These are phyloP conservation scores for Cucurbita pepo DNA, from an alignment of 306 rosid species.

Conservation along the genomic window DNA sequence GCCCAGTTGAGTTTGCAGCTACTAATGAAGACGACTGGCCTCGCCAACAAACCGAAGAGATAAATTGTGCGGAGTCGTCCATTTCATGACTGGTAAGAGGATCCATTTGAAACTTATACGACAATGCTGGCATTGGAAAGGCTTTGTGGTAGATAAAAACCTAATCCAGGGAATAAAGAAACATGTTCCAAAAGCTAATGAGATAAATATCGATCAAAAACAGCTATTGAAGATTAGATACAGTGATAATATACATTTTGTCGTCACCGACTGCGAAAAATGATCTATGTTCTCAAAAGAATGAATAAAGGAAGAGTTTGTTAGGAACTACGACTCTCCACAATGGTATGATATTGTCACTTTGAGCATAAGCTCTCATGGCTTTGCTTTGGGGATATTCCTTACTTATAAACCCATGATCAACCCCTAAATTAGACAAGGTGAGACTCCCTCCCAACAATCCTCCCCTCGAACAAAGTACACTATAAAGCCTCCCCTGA, in stretches of 20 bases:
- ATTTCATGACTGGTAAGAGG: conserved; percentile 53
- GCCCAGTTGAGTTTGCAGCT: conserved; percentile 90
- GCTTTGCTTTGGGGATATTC: too few relatives aligned
- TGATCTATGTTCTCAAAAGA: not conserved
- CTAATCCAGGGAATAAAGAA: conserved; percentile 27
- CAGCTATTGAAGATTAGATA: not conserved
- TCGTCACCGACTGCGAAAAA: too few relatives aligned
- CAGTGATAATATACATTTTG: too few relatives aligned
- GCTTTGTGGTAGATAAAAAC: conserved; percentile 95
- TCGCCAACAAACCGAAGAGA: conserved; percentile 93
- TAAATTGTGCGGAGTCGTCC: conserved; percentile 60
- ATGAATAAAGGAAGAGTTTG: too few relatives aligned
- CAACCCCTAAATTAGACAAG: too few relatives aligned
- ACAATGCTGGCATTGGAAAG: conserved; percentile 89
- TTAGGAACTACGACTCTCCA: too few relatives aligned
- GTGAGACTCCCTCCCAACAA: too few relatives aligned
- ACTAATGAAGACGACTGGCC: conserved; percentile 67
- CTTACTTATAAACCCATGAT: too few relatives aligned
- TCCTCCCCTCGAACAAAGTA: too few relatives aligned
- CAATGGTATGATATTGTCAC: too few relatives aligned
- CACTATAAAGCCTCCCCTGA: too few relatives aligned
- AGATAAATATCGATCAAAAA: not conserved
- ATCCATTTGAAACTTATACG: conserved; percentile 74
- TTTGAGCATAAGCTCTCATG: too few relatives aligned
- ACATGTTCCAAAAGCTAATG: not conserved